Percentiles rank a stretch among this genome's conserved stretches.
phyloP scores from a whole-genome alignment of 129 eudicot genomes.

The Kitagawia praeruptora region DNA sequence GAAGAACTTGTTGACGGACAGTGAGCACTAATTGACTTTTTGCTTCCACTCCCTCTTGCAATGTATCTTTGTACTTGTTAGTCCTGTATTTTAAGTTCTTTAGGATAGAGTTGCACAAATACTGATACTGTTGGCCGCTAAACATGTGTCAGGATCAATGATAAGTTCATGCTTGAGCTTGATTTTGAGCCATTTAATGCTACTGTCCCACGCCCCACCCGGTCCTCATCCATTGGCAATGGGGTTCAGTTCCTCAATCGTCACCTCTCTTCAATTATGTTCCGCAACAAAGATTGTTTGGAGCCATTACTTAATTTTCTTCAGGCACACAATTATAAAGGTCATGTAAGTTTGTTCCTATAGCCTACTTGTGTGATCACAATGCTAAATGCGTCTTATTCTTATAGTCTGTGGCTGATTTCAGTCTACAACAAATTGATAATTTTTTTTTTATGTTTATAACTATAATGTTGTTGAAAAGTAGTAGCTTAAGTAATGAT shows the following conservation, averaged over 20 bases:
- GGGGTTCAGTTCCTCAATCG: slow-evolving; percentile 97
- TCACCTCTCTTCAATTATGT: slow-evolving; percentile 92
- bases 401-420: neutral
- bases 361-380: neutral
- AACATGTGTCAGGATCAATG: slow-evolving; percentile 35
- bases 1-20: slow-evolving; percentile 79
- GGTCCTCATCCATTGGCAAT: slow-evolving; percentile 86
- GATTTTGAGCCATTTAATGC: slow-evolving; percentile 98
- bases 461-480: neutral
- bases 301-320: slow-evolving; percentile 93
- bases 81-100: neutral
- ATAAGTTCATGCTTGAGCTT: slow-evolving; percentile 61
- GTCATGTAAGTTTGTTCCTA: slow-evolving; percentile 52
- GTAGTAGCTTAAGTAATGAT: neutral
- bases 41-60: neutral
- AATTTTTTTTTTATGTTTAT: neutral
- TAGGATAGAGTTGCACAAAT: neutral
- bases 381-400: slow-evolving; percentile 1
- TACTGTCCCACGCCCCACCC: slow-evolving; percentile 72
- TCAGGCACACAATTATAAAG: slow-evolving; percentile 66
- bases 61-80: neutral
- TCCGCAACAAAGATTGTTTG: slow-evolving; percentile 78
- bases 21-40: slow-evolving; percentile 48
- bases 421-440: neutral
- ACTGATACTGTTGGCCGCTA: neutral